phyloP scores from a whole-genome alignment of 768 basidiomycete genomes.

The Tricholoma bakamatsutake region DNA sequence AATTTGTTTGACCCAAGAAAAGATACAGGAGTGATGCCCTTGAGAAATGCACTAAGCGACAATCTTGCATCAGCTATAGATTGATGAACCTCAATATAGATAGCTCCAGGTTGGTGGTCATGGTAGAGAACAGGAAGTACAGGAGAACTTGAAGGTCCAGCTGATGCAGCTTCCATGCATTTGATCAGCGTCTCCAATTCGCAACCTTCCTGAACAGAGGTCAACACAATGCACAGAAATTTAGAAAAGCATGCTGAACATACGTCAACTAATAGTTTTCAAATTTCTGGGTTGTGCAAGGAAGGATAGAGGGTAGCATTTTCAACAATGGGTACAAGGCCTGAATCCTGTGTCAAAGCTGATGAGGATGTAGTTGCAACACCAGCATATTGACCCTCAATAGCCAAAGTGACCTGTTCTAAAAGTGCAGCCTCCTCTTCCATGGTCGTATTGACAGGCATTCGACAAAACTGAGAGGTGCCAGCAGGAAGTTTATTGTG shows the following conservation, averaged over 20 bases:
- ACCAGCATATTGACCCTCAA: neutral
- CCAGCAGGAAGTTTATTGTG: neutral
- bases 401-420: neutral
- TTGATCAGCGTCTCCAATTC: no score
- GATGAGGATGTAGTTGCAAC: neutral
- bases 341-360: neutral
- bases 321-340: neutral
- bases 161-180: no score
- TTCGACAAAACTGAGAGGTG: neutral
- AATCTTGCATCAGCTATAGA: no score
- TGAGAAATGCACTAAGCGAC: no score
- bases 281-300: neutral
- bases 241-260: neutral
- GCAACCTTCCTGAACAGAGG: neutral
- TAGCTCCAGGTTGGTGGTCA: no score
- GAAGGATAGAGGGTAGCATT: neutral
- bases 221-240: neutral
- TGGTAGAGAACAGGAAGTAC: no score
- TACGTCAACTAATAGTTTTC: neutral
- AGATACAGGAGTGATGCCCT: no score
- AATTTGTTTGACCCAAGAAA: no score
- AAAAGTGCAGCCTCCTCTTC: neutral
- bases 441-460: neutral
- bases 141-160: no score
- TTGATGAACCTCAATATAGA: no score